Base-by-base conservation (phyloP, 345 rosid genomes). In the Passiflora organensis region DNA sequence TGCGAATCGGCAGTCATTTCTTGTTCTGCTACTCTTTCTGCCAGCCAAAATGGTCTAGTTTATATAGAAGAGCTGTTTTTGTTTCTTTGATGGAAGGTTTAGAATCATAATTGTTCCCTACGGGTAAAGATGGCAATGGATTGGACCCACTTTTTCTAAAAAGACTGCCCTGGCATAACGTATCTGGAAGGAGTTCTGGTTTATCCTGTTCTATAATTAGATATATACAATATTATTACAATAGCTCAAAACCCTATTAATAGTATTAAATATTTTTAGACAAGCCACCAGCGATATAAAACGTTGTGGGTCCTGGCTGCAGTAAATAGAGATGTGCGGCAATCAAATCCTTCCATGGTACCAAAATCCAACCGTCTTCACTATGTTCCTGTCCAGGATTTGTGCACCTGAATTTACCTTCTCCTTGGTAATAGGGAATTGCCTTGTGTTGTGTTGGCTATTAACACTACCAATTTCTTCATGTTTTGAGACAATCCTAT, bases 1-100 rank as follows among this genome's bases (percentile, higher is more conserved):
- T 58, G 41, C 59, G 6, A 43, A 46, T 60, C 34, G 36, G 49
- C 43, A 19, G 38, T 32, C 79, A 73, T 71, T n/a, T 55, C 48
- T 36, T 32, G n/a, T 8, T 55, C 23, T 20, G 14, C 28, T 6
- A 4, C 17, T 14, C 15, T 16, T 16, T 32, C 19, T 11, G 14
- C 0, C 16, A 1, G 5, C 0, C 2, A 6, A 34, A 22, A n/a
- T 5, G 42, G 10, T 18, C 36, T 17, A 13, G 32, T 62, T 52
- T 52, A 62, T 36, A 53, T 49, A 32, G 18, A 10, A 13, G 22
- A 53, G 15, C 9, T 34, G 3, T 25, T 17, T 5, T 24, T 17
- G 16, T 0, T n/a, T 15, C 32, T 4, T 25, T 15, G 37, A n/a
- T 12, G 32, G 15, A 36, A 19, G 15, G 32, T 20, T 43, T 6